Conservation (phyloP, 495 filamentous ascomycete species). For the Astrothelium subdiscretum region DNA sequence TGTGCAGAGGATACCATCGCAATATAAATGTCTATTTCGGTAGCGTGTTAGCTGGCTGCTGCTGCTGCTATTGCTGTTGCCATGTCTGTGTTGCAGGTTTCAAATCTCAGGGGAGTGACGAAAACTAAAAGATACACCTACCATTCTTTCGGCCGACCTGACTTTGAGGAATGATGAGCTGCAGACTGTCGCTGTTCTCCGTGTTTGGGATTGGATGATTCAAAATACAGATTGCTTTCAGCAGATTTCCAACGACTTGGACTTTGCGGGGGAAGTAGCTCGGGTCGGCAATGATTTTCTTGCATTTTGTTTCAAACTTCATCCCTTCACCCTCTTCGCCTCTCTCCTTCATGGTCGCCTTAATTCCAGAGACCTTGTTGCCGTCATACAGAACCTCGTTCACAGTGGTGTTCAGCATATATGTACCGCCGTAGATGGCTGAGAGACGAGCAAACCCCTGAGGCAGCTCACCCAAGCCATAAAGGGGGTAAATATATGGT, state of each 20-base stretch:
- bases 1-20: conserved; percentile 91
- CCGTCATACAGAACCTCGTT: conserved; percentile 79
- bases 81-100: too few relatives aligned
- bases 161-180: conserved; percentile 95
- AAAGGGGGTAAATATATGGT: conserved; percentile 97
- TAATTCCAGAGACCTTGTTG: conserved; percentile 79
- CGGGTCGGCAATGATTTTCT: conserved; percentile 91
- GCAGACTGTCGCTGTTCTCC: conserved; percentile 78
- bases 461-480: conserved; percentile 92
- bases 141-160: conserved; percentile 92
- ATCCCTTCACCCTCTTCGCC: conserved; percentile 67
- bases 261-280: conserved; percentile 92
- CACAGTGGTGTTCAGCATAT: conserved; percentile 94
- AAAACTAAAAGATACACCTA: conserved; percentile 30
- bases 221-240: conserved; percentile 94
- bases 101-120: too few relatives aligned
- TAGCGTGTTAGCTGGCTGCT: conserved; percentile 9
- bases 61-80: too few relatives aligned
- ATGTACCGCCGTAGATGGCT: conserved; percentile 96
- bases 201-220: conserved; percentile 88
- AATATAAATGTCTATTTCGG: conserved; percentile 80
- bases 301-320: conserved; percentile 91
- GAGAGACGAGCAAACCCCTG: conserved; percentile 97
- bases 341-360: conserved; percentile 85
- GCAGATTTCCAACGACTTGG: conserved; percentile 71